Conservation (phyloP, 768 basidiomycete species). For the Pisolithus albus region DNA sequence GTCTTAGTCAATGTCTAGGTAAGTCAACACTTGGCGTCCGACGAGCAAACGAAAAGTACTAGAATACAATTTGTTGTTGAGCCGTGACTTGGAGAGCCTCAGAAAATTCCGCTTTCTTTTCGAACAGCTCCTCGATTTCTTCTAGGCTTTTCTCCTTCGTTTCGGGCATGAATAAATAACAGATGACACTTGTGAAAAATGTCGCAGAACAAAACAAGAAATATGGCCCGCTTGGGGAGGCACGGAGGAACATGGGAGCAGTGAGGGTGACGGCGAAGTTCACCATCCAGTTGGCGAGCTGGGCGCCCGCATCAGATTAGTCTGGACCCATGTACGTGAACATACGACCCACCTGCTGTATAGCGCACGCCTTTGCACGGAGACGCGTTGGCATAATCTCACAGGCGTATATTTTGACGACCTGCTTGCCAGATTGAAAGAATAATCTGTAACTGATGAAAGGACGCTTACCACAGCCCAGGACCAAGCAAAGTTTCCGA, state of each 20-base stretch:
- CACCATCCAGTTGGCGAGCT: conserved; percentile 25
- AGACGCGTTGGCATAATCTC: conserved; percentile 45
- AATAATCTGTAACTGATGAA: neutral
- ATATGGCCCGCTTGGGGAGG: conserved; percentile 40
- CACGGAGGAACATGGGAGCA: conserved; percentile 40
- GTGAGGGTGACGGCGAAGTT: conserved; percentile 41
- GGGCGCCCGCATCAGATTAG: conserved; percentile 4
- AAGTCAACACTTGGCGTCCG: too few relatives aligned
- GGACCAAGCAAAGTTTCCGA: conserved; percentile 35
- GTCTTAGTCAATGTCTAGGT: too few relatives aligned
- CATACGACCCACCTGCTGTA: conserved; percentile 34
- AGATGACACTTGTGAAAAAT: conserved; percentile 32
- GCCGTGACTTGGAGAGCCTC: neutral
- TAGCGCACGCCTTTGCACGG: conserved; percentile 37
- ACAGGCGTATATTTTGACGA: conserved; percentile 33
- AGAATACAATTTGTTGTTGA: too few relatives aligned
- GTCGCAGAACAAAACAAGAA: conserved; percentile 39
- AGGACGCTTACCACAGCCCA: conserved; percentile 35
- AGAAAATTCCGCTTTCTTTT: conserved; percentile 8
- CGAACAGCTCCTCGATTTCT: conserved; percentile 34
- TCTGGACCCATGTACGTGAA: neutral
- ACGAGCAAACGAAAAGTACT: too few relatives aligned
- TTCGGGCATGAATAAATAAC: conserved; percentile 36
- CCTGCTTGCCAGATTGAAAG: conserved; percentile 10
- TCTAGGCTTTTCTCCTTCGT: conserved; percentile 40